Evolutionary conservation across 1,284 basidiomycete genomes (phyloP), one percentile per base, ranked within the genome.

Genomic region (Ustilago nuda): DNA sequence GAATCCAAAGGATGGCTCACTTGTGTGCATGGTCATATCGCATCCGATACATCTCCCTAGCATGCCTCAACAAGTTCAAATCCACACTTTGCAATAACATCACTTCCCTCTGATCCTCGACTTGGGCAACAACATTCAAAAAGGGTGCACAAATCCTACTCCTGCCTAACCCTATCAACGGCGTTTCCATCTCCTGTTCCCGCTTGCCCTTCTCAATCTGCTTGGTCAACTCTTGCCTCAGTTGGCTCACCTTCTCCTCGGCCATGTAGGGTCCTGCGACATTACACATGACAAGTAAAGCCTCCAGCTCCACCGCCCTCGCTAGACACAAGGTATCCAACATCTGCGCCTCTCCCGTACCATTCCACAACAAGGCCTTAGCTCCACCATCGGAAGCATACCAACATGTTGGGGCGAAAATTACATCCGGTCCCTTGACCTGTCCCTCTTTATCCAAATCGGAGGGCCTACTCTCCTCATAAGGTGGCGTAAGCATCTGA

Each of bases 351-450:
- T 85, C 84, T 4, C 79, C 73, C 3, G 61, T 33, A 1, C 60
- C 61, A 60, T 82, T 84, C 79, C 79, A 82, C 4, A 74, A 56
- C 2, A 84, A 65, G 1, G 82, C 83, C 35, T 65, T 56, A 1
- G 73, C 48, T 2, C 83, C 83, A 7, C 79, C 79, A 54, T 85
- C 84, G 8, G 78, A 76, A 9, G 82, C 79, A 58, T 82, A 85
- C 84, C 84, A 85, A 63, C 84, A 84, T 0, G 82, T 85, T 4
- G 84, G 84, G 17, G 79, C 80, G 41, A 85, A 83, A 30, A 85
- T 68, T 8, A 85, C 57, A 56, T 85, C 84, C 3, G 84, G 84
- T 5, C 83, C 83, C 2, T 59, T 51, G 19, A 67, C 72, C 30
- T 75, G 68, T 2, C 52, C 74, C 8, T 70, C 35, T 11, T 19